Evolutionary conservation across 768 basidiomycete genomes (phyloP).

Genomic region (Glaciozyma antarctica): DNA sequence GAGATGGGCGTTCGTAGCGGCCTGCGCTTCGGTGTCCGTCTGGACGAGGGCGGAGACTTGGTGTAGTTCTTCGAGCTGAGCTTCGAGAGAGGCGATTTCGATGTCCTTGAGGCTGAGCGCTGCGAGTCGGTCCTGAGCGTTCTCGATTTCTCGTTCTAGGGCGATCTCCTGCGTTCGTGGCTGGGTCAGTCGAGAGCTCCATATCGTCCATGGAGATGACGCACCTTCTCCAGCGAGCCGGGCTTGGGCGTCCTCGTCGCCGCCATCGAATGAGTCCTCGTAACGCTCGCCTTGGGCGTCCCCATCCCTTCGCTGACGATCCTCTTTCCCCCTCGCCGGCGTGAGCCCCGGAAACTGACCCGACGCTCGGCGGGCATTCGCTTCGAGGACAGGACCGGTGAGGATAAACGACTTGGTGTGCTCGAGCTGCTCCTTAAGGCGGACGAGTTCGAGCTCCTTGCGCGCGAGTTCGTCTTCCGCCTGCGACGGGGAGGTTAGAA

Average conservation of each 20-base stretch:
- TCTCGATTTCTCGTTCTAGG: slow-evolving; percentile 12
- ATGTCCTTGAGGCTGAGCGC: slow-evolving; percentile 42
- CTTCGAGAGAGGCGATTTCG: slow-evolving; percentile 68
- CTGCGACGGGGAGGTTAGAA: not conserved
- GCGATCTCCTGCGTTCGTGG: not conserved
- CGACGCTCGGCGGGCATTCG: slow-evolving; percentile 9
- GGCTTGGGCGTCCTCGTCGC: slow-evolving; percentile 4
- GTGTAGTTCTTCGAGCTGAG: slow-evolving; percentile 49
- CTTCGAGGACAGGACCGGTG: slow-evolving; percentile 20
- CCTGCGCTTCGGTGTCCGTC: slow-evolving; percentile 11
- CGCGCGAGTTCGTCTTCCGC: slow-evolving; percentile 9
- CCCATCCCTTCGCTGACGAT: slow-evolving; percentile 14
- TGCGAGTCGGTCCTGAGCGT: not conserved
- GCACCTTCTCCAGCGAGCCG: slow-evolving; percentile 6
- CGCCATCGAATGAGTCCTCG: slow-evolving; percentile 11
- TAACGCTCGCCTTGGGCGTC: not conserved
- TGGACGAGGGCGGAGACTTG: not conserved
- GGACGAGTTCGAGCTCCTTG: slow-evolving; percentile 12
- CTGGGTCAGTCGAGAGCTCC: not conserved
- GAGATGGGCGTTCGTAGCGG: slow-evolving; percentile 47
- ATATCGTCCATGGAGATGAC: not conserved
- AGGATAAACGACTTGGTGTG: slow-evolving; percentile 23
- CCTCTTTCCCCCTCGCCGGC: slow-evolving; percentile 2
- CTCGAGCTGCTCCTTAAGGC: slow-evolving; percentile 16
- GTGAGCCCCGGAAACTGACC: not conserved